Evolutionary conservation across 768 basidiomycete species (phyloP).

Genomic region (Leccinum broughii): DNA sequence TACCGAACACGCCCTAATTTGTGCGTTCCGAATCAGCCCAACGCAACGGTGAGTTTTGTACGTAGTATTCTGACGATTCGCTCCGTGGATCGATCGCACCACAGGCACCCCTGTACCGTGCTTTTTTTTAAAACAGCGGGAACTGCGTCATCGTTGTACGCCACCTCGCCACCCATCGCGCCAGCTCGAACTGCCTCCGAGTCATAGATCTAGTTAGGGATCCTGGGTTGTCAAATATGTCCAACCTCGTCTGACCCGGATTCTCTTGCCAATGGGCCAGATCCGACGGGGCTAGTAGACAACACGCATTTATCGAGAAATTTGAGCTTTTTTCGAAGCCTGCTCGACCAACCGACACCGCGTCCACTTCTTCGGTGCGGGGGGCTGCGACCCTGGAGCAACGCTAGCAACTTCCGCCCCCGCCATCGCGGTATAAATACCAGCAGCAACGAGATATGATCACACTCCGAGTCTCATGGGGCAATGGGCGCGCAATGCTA

Average conservation of each 20-base stretch:
- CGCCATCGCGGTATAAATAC: neutral
- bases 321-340: neutral
- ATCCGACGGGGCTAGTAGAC: neutral
- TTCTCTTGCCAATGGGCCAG: neutral
- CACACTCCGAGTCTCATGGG: neutral
- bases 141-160: neutral
- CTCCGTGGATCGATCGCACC: constrained; percentile 5
- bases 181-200: neutral
- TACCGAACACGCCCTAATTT: neutral
- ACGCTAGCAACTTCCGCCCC: neutral
- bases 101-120: neutral
- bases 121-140: constrained; percentile 3
- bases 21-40: neutral
- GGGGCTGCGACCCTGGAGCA: neutral
- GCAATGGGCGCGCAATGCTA: constrained; percentile 1
- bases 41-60: neutral
- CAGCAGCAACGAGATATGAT: neutral
- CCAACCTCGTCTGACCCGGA: neutral
- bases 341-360: neutral
- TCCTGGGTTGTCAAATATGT: neutral
- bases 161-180: too few relatives aligned
- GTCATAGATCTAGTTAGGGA: neutral
- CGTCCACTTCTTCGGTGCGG: neutral
- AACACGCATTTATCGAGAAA: neutral
- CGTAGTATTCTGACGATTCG: constrained; percentile 11